A percentile compares a stretch with the other conserved stretches of the same genome.
Conservation (phyloP, 2,329 filamentous ascomycete genomes). For the Cordyceps cateniannulata region DNA sequence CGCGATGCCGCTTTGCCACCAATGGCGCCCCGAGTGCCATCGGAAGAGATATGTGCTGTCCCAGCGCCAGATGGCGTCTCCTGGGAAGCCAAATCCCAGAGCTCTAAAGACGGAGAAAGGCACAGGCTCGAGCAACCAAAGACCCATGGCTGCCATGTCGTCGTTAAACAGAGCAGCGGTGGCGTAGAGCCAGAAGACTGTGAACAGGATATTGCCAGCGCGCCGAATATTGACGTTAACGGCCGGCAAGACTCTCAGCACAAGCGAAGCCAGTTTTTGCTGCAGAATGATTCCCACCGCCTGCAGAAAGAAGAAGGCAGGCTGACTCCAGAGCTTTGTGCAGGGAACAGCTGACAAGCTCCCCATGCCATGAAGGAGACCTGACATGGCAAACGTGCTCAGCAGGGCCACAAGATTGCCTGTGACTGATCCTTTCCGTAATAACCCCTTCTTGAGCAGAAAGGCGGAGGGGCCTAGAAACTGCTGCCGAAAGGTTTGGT, state of each 20-base stretch:
- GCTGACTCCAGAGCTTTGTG: slow-evolving; percentile 44
- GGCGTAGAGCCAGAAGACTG: slow-evolving; percentile 59
- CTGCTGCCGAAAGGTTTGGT: slow-evolving; percentile 76
- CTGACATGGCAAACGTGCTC: slow-evolving; percentile 55
- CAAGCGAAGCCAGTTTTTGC: slow-evolving; percentile 26
- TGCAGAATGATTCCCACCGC: slow-evolving; percentile 60
- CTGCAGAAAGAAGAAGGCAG: slow-evolving; percentile 68
- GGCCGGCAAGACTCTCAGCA: slow-evolving; percentile 27
- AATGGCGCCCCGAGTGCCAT: slow-evolving; percentile 55
- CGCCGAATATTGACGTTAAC: slow-evolving; percentile 42
- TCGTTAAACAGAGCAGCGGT: slow-evolving; percentile 64
- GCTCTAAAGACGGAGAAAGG: slow-evolving; percentile 65
- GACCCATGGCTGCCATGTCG: slow-evolving; percentile 65
- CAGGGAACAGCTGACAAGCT: slow-evolving; percentile 58
- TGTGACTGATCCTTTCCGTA: slow-evolving; percentile 26
- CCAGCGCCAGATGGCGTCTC: slow-evolving; percentile 65
- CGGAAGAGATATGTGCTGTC: slow-evolving; percentile 41
- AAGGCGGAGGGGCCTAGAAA: slow-evolving; percentile 56
- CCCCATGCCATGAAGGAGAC: slow-evolving; percentile 63
- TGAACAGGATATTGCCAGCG: slow-evolving; percentile 54
- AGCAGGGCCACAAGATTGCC: slow-evolving; percentile 25
- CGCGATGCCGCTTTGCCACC: slow-evolving; percentile 46
- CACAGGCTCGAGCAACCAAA: slow-evolving; percentile 81
- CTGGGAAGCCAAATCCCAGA: slow-evolving; percentile 54
- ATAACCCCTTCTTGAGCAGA: slow-evolving; percentile 33